A percentile compares a stretch with the other conserved stretches of the same genome.
phyloP scores from a whole-genome alignment of 495 filamentous ascomycete genomes.

The Xylaria longipes region DNA sequence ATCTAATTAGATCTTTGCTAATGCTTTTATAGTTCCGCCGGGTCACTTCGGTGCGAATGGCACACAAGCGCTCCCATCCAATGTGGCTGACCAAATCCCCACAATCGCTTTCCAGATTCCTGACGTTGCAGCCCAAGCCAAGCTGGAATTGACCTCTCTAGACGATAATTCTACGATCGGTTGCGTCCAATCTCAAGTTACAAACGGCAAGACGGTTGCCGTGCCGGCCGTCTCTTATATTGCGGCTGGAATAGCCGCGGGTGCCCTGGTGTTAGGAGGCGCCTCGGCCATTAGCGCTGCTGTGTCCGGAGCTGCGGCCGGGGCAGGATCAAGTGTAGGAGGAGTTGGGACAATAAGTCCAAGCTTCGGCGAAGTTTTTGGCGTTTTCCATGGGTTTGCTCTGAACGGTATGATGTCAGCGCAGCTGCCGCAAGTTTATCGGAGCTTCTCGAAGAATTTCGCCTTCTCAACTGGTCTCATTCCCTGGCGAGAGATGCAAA shows the following conservation, averaged over 20 bases:
- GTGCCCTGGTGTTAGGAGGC: conserved; percentile 76
- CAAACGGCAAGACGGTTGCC: conserved; percentile 82
- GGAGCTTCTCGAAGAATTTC: conserved; percentile 90
- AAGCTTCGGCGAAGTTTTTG: conserved; percentile 83
- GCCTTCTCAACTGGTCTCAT: conserved; percentile 88
- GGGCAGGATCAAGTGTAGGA: conserved; percentile 41
- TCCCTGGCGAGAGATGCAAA: conserved; percentile 80
- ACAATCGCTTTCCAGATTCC: conserved; percentile 90
- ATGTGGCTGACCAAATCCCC: conserved; percentile 78
- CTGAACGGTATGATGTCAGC: conserved; percentile 96
- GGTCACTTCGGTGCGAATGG: conserved; percentile 78
- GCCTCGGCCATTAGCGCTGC: conserved; percentile 72
- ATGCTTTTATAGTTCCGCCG: conserved; percentile 65
- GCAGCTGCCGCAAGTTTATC: conserved; percentile 83
- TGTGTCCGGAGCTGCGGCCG: conserved; percentile 50
- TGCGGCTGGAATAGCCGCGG: conserved; percentile 86
- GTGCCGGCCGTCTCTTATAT: conserved; percentile 82
- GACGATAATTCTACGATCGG: conserved; percentile 69
- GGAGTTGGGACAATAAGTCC: conserved; percentile 77
- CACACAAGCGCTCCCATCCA: conserved; percentile 67
- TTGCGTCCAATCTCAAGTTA: conserved; percentile 81
- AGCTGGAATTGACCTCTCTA: conserved; percentile 71
- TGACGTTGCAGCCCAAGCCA: conserved; percentile 87
- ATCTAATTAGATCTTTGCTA: conserved; percentile 31
- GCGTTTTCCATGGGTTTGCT: conserved; percentile 91